phyloP scores from a whole-genome alignment of 257 asterid genomes.

The Nicotiana knightiana region DNA sequence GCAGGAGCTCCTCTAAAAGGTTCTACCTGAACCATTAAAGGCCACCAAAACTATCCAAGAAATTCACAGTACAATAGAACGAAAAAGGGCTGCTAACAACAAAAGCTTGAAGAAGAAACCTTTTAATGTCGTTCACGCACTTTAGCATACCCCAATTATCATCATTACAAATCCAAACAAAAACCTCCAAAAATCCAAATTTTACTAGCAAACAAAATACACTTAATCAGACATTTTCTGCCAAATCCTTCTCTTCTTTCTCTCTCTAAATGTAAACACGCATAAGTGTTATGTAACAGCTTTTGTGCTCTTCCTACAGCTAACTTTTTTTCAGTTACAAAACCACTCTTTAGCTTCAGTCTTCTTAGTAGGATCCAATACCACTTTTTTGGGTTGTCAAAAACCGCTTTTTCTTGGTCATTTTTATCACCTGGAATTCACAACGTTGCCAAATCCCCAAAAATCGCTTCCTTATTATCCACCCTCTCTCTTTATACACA shows the following conservation, averaged over 20 bases:
- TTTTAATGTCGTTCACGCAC: slow-evolving; percentile 25
- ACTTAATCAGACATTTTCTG: slow-evolving; percentile 26
- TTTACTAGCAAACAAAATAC: slow-evolving; percentile 27
- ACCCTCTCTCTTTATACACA: background rate
- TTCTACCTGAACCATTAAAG: slow-evolving; percentile 47
- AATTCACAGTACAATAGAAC: background rate
- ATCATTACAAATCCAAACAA: slow-evolving; percentile 32
- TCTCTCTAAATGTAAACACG: slow-evolving; percentile 16
- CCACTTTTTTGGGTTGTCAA: slow-evolving; percentile 24
- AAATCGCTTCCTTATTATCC: slow-evolving; percentile 8
- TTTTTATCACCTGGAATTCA: slow-evolving; percentile 26
- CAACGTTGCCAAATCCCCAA: slow-evolving; percentile 32
- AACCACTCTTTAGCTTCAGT: slow-evolving; percentile 42
- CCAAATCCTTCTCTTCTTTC: slow-evolving; percentile 13
- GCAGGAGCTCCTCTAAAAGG: slow-evolving; percentile 25
- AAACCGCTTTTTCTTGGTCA: slow-evolving; percentile 9
- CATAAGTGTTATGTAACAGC: slow-evolving; percentile 29
- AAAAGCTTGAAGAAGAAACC: slow-evolving; percentile 23
- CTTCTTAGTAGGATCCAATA: slow-evolving; percentile 33
- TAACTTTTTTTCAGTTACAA: slow-evolving; percentile 78
- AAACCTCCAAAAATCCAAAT: slow-evolving; percentile 26
- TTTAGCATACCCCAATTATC: slow-evolving; percentile 39
- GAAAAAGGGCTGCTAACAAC: background rate
- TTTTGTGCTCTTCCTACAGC: slow-evolving; percentile 19
- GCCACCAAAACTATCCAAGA: background rate